Evolutionary conservation across 305 asterid species (phyloP), one percentile per base, ranked within the genome.

Genomic region (Coffea humblotiana): DNA sequence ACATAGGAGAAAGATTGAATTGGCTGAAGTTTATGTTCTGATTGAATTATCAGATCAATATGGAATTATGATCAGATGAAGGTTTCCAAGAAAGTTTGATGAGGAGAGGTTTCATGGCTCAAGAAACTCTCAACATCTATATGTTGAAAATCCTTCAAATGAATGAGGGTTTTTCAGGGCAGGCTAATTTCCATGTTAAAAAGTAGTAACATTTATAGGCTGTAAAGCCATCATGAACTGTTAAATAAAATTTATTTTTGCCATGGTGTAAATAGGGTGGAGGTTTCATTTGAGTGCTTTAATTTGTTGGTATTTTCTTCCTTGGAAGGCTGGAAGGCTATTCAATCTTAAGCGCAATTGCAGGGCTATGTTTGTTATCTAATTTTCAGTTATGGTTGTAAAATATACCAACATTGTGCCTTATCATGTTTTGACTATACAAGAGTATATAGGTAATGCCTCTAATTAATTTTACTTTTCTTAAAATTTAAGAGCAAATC

Each of bases 41-140:
- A 71, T 71, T 47, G 40, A n/a, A 71, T 71, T 21, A 70, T 70
- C 74, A 70, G 74, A 52, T 15, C 21, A 70, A 70, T 58, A 19
- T 70, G 74, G 32, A 43, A 54, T 70, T 43, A 8, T 32, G 32
- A 32, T 18, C 25, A 32, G 32, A 70, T 40, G 74, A 40, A 43
- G 32, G 32, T 70, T 70, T 47, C 10, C 21, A n/a, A 45, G 58
- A 13, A 47, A 71, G 19, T 58, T 71, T 23, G 23, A 47, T 71
- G 58, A 71, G 14, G 75, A 45, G 60, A 71, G 58, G 18, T 40
- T 69, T 40, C 52, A 40, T 37, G 73, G 73, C 23, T 37, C 19
- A 19, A 37, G 52, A 69, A 40, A 69, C 27, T 70, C 54, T 43
- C 72, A 69, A 40, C 52, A 37, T 69, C 3, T 45, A 18, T 40